These are phyloP conservation scores for Rosa rugosa DNA, from an alignment of 306 rosid species.

Conservation along the genomic window DNA sequence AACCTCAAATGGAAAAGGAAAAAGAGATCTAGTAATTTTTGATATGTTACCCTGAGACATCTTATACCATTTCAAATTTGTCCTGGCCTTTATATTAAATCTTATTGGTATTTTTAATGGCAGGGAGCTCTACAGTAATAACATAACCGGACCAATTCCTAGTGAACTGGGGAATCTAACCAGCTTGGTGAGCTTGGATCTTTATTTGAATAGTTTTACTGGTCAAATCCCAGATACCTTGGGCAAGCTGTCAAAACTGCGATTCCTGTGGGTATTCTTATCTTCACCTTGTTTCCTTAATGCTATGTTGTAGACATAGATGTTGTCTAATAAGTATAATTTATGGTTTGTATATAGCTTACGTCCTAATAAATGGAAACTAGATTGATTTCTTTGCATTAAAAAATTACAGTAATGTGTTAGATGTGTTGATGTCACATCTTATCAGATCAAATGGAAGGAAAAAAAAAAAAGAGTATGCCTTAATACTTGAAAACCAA, in stretches of 20 bases:
- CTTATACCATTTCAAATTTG: not conserved
- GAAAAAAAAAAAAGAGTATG: not conserved
- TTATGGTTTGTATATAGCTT: not conserved
- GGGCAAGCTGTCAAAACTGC: constrained; percentile 91
- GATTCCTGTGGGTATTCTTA: constrained; percentile 83
- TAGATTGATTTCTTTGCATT: not conserved
- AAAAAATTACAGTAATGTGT: not conserved
- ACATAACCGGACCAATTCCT: constrained; percentile 88
- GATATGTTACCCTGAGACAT: not conserved
- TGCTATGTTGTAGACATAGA: constrained; percentile 5
- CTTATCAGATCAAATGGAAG: not conserved
- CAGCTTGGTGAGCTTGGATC: constrained; percentile 99
- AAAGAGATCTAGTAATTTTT: not conserved
- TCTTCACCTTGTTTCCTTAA: constrained; percentile 9
- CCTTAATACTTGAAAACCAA: not conserved
- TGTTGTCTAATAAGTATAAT: not conserved
- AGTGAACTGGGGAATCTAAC: constrained; percentile 97
- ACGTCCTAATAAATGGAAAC: not conserved
- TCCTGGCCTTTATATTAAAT: not conserved
- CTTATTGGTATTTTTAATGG: constrained; percentile 2
- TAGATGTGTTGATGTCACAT: not conserved
- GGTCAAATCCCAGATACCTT: constrained; percentile 92
- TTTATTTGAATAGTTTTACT: constrained; percentile 72
- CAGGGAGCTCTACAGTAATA: constrained; percentile 98
- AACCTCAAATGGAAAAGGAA: not conserved